Evolutionary conservation across 2,329 filamentous ascomycete genomes (phyloP), one percentile per base, ranked within the genome.

Genomic region (Botrytis fabae): DNA sequence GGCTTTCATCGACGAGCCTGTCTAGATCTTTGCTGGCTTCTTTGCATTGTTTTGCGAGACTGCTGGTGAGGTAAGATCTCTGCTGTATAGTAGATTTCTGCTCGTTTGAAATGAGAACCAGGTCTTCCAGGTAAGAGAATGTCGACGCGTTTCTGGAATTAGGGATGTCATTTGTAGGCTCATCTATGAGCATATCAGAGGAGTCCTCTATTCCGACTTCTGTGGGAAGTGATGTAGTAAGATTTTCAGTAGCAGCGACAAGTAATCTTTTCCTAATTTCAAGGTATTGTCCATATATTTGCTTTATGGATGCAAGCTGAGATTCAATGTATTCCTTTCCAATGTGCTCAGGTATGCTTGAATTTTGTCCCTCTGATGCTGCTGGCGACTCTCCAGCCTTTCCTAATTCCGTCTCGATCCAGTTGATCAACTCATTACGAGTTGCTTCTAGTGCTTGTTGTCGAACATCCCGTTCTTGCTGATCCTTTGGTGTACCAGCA

Each of bases 331-430:
- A 76, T 42, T 76, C 75, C 48, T 74, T 71, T 35, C 73, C 76
- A 65, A 59, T 70, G 74, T 76, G 57, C 73, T 80, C 72, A 14
- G 69, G 28, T 42, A 25, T 69, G 4, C 40, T 20, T 57, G 54
- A 7, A 25, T 72, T 32, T 64, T 69, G 32, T 25, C 74, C 73
- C 32, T 80, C 81, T 1, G 80, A 79, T 35, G 81, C 82, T 7
- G 85, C 83, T 2, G 75, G 60, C 12, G 65, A 62, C 20, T 80
- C 79, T 44, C 76, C 77, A 25, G 88, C 87, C 71, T 87, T 88
- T 69, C 84, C 82, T 35, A 92, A 81, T 79, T 91, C 90, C 8
- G 82, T 83, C 79, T 92, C 90, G 73, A 92, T 90, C 90, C 90
- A 92, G 73, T 81, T 84, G 73, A 92, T 91, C 69, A 92, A 84